Base-by-base conservation (phyloP, 148 eudicot genomes). In the Persicaria tinctoria region DNA sequence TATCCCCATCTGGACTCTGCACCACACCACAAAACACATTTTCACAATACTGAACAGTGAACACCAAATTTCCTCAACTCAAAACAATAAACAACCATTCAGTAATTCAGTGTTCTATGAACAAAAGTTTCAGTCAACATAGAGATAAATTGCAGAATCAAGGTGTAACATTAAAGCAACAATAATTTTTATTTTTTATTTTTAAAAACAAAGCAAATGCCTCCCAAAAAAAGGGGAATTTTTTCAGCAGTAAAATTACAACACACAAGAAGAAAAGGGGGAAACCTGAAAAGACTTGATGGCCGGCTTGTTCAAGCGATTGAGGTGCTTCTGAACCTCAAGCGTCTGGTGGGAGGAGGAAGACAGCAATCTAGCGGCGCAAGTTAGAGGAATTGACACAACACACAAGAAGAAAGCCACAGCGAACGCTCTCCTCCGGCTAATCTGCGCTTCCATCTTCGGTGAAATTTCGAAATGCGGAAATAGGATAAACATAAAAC, bases 1-100 rank as follows among this genome's bases (percentile, higher is more conserved):
- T 47, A 81, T 93, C 98, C 72, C 98, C 98, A 86, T 93, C 98
- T 82, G 95, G 90, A 78, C 98, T 91, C 98, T 93, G 95, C 63
- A 78, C 47, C 47, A 41, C 47, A 32, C 5, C 68, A 63, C 11
- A 5, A 41, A 41, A 66, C 70, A 66, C 8, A 66, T 66, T 41
- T 66, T 44, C 70, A 6, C 47, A 41, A 6, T 47, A 63, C 68
- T 41, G 9, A 44, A 18, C 18, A 63, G 46, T 41, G 9, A 44
- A 18, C 18, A 5, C 47, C 44, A 41, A 41, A 41, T 64, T 41
- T 64, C 46, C n/a, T 64, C 2, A 32, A 32, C 57, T 54, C 18
- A 57, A 57, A 57, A 18, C 7, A 17, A 57, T 17, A 5, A 27
- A 8, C 41, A 62, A 13, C 68, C 13, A 62, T 62, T 27, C 16